Evolutionary conservation across 805 yeast species (phyloP).

Genomic region (Alloascoidea hylecoeti): DNA sequence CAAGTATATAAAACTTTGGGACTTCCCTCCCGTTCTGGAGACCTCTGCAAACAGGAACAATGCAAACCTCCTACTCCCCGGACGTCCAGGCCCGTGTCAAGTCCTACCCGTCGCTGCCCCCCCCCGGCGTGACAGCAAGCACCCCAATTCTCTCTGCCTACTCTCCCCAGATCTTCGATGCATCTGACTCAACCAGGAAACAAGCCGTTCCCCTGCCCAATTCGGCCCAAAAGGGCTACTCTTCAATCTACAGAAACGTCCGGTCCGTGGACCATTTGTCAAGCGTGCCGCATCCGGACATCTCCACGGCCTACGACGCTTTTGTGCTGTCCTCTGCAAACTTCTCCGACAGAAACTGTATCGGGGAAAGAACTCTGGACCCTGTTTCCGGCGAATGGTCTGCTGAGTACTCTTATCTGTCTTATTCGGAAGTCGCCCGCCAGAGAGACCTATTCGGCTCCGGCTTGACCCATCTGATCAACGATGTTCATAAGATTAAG

Average conservation of each 20-base stretch:
- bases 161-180: background rate
- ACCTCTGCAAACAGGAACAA: no score
- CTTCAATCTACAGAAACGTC: constrained; percentile 36
- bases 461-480: constrained; percentile 33
- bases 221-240: constrained; percentile 27
- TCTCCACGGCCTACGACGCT: constrained; percentile 23
- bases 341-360: constrained; percentile 18
- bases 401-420: constrained; percentile 25
- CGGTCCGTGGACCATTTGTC: constrained; percentile 17
- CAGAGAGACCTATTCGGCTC: constrained; percentile 37
- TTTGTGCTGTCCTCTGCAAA: constrained; percentile 16
- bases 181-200: background rate
- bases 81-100: background rate
- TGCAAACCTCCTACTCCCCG: background rate
- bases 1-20: no score
- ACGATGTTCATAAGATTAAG: constrained; percentile 8
- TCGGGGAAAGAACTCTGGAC: constrained; percentile 23
- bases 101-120: background rate
- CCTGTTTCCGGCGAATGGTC: constrained; percentile 22
- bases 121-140: background rate
- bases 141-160: background rate
- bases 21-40: no score
- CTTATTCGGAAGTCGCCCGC: constrained; percentile 26
- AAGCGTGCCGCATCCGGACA: constrained; percentile 17
- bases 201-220: constrained; percentile 27